Evolutionary conservation across 2,329 filamentous ascomycete genomes (phyloP).

Genomic region (Fonsecaea erecta): DNA sequence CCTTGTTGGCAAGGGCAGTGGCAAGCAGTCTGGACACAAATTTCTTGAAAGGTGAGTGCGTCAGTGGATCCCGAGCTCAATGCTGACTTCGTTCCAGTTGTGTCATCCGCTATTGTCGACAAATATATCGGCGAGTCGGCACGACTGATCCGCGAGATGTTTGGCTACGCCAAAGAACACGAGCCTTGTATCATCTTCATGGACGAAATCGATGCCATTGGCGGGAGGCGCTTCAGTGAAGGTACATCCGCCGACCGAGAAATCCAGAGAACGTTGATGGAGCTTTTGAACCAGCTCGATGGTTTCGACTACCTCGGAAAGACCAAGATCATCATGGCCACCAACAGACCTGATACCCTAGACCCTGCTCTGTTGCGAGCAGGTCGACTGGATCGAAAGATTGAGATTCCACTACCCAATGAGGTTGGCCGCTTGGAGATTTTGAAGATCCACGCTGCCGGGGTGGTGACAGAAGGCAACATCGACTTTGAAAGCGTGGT

Average conservation of each 20-base stretch:
- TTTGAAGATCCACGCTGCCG: constrained; percentile 91
- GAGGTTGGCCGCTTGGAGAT: constrained; percentile 96
- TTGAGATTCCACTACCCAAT: constrained; percentile 95
- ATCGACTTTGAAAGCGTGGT: constrained; percentile 99
- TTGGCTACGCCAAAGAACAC: constrained; percentile 98
- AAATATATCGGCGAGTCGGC: constrained; percentile 99
- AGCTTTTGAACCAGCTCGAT: constrained; percentile 96
- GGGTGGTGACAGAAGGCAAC: constrained; percentile 87
- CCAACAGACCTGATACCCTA: constrained; percentile 93
- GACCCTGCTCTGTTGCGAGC: constrained; percentile 91
- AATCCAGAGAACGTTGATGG: constrained; percentile 98
- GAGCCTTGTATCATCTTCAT: constrained; percentile 99
- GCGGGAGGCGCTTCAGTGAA: constrained; percentile 93
- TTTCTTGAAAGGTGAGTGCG: constrained; percentile 82
- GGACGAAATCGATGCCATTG: constrained; percentile 99
- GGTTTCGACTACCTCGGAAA: constrained; percentile 99
- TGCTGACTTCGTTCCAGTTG: constrained; percentile 64
- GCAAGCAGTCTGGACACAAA: constrained; percentile 97
- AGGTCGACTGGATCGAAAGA: constrained; percentile 93
- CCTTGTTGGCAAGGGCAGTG: constrained; percentile 88
- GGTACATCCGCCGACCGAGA: constrained; percentile 97
- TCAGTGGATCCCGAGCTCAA: not conserved
- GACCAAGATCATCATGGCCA: constrained; percentile 99
- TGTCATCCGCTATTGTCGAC: constrained; percentile 98
- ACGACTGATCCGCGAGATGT: constrained; percentile 97